phyloP scores from a whole-genome alignment of 163 green algal genomes.

The Volvox carteri region DNA sequence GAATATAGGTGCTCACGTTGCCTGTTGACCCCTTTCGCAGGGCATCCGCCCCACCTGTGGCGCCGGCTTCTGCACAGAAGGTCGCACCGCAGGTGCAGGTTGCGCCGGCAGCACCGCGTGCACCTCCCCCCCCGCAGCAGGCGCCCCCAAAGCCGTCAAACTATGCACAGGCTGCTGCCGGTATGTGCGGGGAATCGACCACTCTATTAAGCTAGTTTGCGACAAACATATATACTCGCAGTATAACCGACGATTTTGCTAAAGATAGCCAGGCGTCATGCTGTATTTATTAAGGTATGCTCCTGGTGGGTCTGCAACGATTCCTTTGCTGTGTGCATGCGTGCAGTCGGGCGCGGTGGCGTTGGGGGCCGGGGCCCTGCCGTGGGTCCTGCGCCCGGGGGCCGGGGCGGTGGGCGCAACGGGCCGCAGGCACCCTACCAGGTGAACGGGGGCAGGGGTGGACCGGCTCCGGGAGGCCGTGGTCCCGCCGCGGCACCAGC shows the following conservation, averaged over 20 bases:
- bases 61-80: constrained; percentile 50
- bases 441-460: not conserved
- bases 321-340: too few species aligned
- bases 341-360: constrained; percentile 29
- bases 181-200: constrained; percentile 18
- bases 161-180: constrained; percentile 60
- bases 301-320: too few species aligned
- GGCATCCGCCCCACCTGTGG: constrained; percentile 23
- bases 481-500: not conserved
- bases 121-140: constrained; percentile 32
- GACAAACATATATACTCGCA: too few species aligned
- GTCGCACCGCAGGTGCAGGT: constrained; percentile 55
- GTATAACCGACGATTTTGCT: too few species aligned
- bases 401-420: constrained; percentile 33
- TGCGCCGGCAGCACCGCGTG: constrained; percentile 15
- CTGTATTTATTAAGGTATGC: too few species aligned
- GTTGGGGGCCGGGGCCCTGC: constrained; percentile 12
- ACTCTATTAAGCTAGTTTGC: too few species aligned
- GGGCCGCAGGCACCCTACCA: constrained; percentile 39
- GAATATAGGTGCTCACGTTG: too few species aligned
- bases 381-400: constrained; percentile 3
- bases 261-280: too few species aligned
- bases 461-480: not conserved
- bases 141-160: constrained; percentile 62
- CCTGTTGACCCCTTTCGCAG: too few species aligned